These are phyloP conservation scores for Escallonia herrerae DNA, from an alignment of 129 eudicot species.

Conservation along the genomic window DNA sequence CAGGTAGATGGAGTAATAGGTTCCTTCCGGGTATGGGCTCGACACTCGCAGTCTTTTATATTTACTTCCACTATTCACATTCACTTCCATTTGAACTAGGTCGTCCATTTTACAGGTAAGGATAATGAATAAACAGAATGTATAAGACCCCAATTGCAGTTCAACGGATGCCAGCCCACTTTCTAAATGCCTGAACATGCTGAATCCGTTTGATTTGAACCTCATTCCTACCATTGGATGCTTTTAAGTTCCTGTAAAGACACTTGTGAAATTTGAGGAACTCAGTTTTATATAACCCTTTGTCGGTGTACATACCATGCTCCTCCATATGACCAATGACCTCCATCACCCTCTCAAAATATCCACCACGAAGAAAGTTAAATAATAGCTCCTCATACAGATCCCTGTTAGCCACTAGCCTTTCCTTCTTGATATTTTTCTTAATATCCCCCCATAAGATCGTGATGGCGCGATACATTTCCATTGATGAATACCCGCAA, in stretches of 20 bases:
- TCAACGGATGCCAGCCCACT: slow-evolving; percentile 53
- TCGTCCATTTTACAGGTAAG: no score
- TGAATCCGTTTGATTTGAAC: slow-evolving; percentile 61
- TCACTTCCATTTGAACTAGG: no score
- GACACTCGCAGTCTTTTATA: no score
- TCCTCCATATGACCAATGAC: slow-evolving; percentile 55
- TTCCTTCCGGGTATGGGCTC: no score
- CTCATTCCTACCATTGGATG: slow-evolving; percentile 49
- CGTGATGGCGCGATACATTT: slow-evolving; percentile 75
- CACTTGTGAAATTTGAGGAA: slow-evolving; percentile 60
- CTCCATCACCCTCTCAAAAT: slow-evolving; percentile 95
- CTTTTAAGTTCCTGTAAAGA: slow-evolving; percentile 56
- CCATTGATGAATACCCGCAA: slow-evolving; percentile 59
- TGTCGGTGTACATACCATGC: slow-evolving; percentile 54
- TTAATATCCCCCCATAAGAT: slow-evolving; percentile 87
- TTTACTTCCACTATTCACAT: no score
- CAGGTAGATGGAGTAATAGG: no score
- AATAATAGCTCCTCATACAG: slow-evolving; percentile 59
- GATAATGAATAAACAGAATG: not conserved
- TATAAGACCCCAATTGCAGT: not conserved
- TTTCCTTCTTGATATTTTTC: slow-evolving; percentile 37
- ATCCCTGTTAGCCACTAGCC: slow-evolving; percentile 36
- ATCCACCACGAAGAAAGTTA: slow-evolving; percentile 76
- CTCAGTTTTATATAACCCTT: slow-evolving; percentile 54
- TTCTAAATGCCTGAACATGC: slow-evolving; percentile 66